Percentiles rank a stretch among this genome's conserved stretches.
Evolutionary conservation across 2,329 filamentous ascomycete species (phyloP).

Genomic region (Neophaeococcomyces aloes): DNA sequence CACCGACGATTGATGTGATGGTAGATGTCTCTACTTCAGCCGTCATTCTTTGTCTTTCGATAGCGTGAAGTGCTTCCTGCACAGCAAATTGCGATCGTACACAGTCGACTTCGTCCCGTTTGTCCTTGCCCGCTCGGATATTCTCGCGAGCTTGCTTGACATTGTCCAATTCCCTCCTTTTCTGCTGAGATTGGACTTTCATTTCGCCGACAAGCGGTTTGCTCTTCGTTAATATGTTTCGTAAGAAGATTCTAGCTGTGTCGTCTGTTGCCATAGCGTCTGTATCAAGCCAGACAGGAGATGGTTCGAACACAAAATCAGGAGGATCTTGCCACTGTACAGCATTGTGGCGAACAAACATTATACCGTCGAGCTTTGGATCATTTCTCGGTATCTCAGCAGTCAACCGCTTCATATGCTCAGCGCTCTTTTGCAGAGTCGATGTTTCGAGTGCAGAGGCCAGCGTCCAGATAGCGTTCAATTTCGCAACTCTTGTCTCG

Average conservation of each 20-base stretch:
- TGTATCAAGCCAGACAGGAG: conserved; percentile 94
- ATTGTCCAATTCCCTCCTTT: conserved; percentile 71
- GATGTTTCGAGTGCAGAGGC: conserved; percentile 69
- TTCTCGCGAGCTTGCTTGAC: conserved; percentile 62
- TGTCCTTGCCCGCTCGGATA: conserved; percentile 73
- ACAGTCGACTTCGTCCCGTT: conserved; percentile 77
- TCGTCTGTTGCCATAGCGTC: conserved; percentile 78
- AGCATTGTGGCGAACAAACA: conserved; percentile 93
- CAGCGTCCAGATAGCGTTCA: conserved; percentile 77
- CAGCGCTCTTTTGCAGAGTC: conserved; percentile 64
- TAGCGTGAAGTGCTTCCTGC: conserved; percentile 74
- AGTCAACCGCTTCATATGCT: conserved; percentile 60
- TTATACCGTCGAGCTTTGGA: conserved; percentile 85
- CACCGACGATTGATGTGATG: conserved; percentile 82
- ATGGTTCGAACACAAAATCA: conserved; percentile 82
- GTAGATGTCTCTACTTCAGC: conserved; percentile 89
- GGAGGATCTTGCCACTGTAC: conserved; percentile 69
- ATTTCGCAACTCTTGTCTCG: conserved; percentile 71
- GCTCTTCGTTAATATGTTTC: conserved; percentile 84
- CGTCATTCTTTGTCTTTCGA: conserved; percentile 72
- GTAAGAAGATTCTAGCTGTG: conserved; percentile 74
- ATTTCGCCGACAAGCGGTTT: conserved; percentile 74
- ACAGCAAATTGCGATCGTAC: conserved; percentile 72
- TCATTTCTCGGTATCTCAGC: conserved; percentile 79
- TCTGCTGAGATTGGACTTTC: conserved; percentile 73